phyloP scores from a whole-genome alignment of 495 filamentous ascomycete species.

The Jackrogersella multiformis region DNA sequence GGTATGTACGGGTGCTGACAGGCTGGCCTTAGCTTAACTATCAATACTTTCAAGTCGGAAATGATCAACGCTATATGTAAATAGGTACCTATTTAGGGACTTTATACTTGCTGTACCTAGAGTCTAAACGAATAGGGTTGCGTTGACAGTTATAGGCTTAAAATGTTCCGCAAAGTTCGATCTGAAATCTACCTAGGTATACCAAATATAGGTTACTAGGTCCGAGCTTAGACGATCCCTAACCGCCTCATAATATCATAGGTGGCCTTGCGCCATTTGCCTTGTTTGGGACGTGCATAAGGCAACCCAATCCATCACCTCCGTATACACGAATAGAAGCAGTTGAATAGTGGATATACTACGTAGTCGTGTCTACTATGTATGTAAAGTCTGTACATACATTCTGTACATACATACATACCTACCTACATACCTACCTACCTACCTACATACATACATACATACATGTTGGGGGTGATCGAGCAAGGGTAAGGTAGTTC shows the following conservation, averaged over 20 bases:
- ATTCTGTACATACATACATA: too few relatives aligned
- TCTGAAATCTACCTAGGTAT: conserved; percentile 31
- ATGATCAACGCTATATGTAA: conserved; percentile 19
- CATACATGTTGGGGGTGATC: conserved; percentile 1
- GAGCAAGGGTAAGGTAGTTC: conserved; percentile 29
- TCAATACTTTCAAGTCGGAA: conserved; percentile 12
- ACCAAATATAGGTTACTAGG: not conserved
- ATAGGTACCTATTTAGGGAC: not conserved
- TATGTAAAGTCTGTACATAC: not conserved
- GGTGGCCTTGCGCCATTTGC: conserved; percentile 29
- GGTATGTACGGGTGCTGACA: conserved; percentile 15
- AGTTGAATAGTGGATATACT: not conserved
- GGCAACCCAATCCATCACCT: conserved; percentile 6
- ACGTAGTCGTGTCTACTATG: not conserved
- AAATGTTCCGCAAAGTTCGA: conserved; percentile 18
- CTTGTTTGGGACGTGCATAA: conserved; percentile 24
- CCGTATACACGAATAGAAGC: conserved; percentile 4
- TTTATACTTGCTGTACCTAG: conserved; percentile 11
- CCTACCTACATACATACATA: too few relatives aligned
- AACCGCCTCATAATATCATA: conserved; percentile 23
- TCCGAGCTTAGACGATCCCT: conserved; percentile 18
- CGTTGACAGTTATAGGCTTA: conserved; percentile 10
- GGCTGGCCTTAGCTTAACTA: conserved; percentile 30
- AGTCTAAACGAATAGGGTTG: conserved; percentile 8
- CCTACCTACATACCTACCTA: too few relatives aligned